phyloP scores from a whole-genome alignment of 257 asterid species.

The Paraleonurus japonicus region DNA sequence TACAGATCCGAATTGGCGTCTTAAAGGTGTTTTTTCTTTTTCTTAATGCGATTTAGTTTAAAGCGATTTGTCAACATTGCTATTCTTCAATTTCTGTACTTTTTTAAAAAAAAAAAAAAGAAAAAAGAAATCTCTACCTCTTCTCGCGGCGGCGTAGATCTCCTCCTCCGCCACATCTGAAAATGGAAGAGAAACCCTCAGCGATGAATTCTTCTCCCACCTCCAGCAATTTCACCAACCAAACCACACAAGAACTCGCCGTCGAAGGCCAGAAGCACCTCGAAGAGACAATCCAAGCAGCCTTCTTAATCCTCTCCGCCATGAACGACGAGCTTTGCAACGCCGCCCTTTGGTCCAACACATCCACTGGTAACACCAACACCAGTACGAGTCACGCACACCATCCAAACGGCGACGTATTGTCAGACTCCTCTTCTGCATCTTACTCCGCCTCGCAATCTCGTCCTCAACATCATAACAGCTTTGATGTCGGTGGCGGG shows the following conservation, averaged over 20 bases:
- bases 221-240: constrained; percentile 31
- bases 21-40: too few relatives aligned
- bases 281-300: constrained; percentile 71
- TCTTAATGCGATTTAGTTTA: too few relatives aligned
- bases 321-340: constrained; percentile 92
- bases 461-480: constrained; percentile 37
- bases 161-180: background rate
- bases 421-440: constrained; percentile 54
- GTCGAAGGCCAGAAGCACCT: constrained; percentile 67
- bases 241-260: constrained; percentile 54
- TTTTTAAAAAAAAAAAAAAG: too few relatives aligned
- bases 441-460: constrained; percentile 51
- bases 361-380: constrained; percentile 21
- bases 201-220: constrained; percentile 39
- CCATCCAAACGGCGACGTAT: constrained; percentile 56
- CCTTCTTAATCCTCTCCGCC: constrained; percentile 70
- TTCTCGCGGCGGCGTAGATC: background rate
- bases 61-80: too few relatives aligned
- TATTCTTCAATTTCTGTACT: too few relatives aligned
- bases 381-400: constrained; percentile 31
- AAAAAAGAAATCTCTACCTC: too few relatives aligned
- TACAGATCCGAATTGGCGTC: too few relatives aligned
- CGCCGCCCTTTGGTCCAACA: constrained; percentile 79
- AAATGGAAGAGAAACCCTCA: constrained; percentile 50
- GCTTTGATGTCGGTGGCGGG: constrained; percentile 72